Percentiles rank a stretch among this genome's conserved stretches.
These are phyloP conservation scores for Neospora caninum DNA, from an alignment of 169 alveolate genomes.

Conservation along the genomic window DNA sequence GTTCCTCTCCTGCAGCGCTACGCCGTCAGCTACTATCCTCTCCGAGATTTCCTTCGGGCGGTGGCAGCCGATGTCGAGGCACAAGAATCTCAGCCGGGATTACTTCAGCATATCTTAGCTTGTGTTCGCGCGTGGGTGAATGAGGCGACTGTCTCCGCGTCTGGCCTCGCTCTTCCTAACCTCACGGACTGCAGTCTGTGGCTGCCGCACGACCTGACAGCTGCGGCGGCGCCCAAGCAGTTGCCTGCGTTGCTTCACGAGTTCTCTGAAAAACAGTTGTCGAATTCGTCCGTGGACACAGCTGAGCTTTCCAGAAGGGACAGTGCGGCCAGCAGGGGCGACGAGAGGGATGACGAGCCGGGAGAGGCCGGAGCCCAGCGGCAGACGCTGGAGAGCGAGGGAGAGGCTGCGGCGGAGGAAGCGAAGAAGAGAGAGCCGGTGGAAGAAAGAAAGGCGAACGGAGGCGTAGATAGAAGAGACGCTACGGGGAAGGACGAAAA, in stretches of 20 bases:
- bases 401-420: too few species aligned
- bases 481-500: background rate
- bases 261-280: background rate
- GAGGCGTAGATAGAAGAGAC: too few species aligned
- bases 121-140: slow-evolving; percentile 14
- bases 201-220: background rate
- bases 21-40: slow-evolving; percentile 43
- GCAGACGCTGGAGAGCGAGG: too few species aligned
- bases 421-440: too few species aligned
- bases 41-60: background rate
- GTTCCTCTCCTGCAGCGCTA: slow-evolving; percentile 46
- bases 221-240: background rate
- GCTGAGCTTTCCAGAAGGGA: too few species aligned
- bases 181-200: background rate
- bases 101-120: slow-evolving; percentile 38
- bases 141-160: background rate
- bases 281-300: background rate
- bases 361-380: too few species aligned
- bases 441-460: too few species aligned
- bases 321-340: background rate
- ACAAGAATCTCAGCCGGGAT: slow-evolving; percentile 44
- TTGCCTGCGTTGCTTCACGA: background rate
- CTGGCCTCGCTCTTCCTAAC: background rate
- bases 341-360: background rate
- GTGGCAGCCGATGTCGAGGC: slow-evolving; percentile 49